phyloP scores from a whole-genome alignment of 164 flowering plant genomes.

The Liquidambar formosana region DNA sequence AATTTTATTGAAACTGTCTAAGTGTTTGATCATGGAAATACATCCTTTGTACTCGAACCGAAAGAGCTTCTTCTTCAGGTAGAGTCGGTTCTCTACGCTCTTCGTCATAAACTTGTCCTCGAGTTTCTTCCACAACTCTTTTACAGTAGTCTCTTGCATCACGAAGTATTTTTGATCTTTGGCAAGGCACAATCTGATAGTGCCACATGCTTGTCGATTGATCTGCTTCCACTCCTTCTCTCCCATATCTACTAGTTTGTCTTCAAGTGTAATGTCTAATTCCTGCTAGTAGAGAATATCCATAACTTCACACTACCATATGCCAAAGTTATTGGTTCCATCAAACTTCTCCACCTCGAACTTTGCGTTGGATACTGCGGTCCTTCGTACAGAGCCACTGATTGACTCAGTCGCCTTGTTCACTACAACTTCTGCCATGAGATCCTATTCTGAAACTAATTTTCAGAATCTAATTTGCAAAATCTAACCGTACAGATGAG shows the following conservation, averaged over 20 bases:
- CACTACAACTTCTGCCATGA: no score
- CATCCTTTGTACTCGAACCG: not conserved
- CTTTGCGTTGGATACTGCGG: not conserved
- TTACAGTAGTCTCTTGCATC: not conserved
- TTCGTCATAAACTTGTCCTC: conserved; percentile 10
- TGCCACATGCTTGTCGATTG: not conserved
- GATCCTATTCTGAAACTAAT: no score
- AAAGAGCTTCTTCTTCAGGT: conserved; percentile 5
- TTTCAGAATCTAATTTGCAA: no score
- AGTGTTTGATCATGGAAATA: not conserved
- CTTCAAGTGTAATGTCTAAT: not conserved
- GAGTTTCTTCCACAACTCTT: not conserved
- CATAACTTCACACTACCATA: conserved; percentile 2
- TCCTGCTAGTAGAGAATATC: not conserved
- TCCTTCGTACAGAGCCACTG: not conserved
- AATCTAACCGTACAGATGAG: no score
- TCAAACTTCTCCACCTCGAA: conserved; percentile 5
- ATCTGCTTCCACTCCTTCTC: not conserved
- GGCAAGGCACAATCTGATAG: not conserved
- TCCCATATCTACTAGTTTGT: not conserved
- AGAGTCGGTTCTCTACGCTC: not conserved
- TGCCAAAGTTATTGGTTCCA: conserved; percentile 1
- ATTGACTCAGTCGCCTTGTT: no score
- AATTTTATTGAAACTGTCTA: not conserved
- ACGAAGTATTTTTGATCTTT: conserved; percentile 1